Conservation (phyloP, 2,329 filamentous ascomycete species). For the Cladobotryum mycophilum region DNA sequence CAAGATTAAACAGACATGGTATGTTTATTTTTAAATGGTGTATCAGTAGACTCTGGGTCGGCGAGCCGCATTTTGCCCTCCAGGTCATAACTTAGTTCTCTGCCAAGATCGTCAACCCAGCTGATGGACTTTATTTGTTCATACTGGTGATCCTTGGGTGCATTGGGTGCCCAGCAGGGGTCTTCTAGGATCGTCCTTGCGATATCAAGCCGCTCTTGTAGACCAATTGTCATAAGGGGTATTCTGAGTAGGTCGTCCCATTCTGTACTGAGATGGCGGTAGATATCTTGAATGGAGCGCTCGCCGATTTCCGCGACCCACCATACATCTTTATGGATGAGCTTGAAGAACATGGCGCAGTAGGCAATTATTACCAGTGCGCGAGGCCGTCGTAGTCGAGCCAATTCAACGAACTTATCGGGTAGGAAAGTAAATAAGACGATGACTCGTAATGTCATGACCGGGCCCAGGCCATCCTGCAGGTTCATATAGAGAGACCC, state of each 20-base stretch:
- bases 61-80: too few relatives aligned
- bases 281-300: conserved; percentile 40
- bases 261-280: conserved; percentile 30
- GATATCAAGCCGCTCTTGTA: conserved; percentile 29
- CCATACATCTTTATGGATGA: conserved; percentile 36
- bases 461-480: conserved; percentile 35
- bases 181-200: conserved; percentile 40
- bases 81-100: neutral
- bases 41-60: too few relatives aligned
- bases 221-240: conserved; percentile 32
- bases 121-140: neutral
- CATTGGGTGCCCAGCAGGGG: conserved; percentile 31
- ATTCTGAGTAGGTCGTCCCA: conserved; percentile 37
- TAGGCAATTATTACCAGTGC: conserved; percentile 48
- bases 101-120: neutral
- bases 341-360: conserved; percentile 45
- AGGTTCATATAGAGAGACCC: conserved; percentile 47
- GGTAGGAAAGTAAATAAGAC: conserved; percentile 49
- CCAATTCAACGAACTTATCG: conserved; percentile 37
- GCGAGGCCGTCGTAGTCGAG: conserved; percentile 35
- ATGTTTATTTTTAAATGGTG: too few relatives aligned
- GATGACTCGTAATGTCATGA: conserved; percentile 44
- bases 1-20: too few relatives aligned
- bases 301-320: conserved; percentile 44
- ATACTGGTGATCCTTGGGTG: neutral